phyloP scores from a whole-genome alignment of 129 eudicot species.

The Tanacetum coccineum region DNA sequence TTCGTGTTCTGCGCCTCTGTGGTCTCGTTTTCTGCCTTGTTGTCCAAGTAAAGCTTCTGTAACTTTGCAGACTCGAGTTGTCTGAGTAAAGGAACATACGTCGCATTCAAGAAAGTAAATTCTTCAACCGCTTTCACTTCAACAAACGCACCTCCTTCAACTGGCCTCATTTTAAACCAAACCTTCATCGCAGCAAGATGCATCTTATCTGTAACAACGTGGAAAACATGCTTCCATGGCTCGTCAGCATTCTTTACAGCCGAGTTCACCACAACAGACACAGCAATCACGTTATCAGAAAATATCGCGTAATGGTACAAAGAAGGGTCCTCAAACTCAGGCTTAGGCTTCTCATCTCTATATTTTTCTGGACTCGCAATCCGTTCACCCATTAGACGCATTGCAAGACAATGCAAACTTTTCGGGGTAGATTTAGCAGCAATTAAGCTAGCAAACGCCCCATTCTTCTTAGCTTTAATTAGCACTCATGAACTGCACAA shows the following conservation, averaged over 20 bases:
- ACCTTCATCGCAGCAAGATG: slow-evolving; percentile 89
- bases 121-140: slow-evolving; percentile 76
- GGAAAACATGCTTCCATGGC: slow-evolving; percentile 88
- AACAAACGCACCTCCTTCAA: slow-evolving; percentile 74
- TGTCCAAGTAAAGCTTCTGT: slow-evolving; percentile 58
- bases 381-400: slow-evolving; percentile 92
- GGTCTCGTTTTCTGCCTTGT: slow-evolving; percentile 61
- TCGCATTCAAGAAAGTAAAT: slow-evolving; percentile 58
- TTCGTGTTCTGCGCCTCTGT: slow-evolving; percentile 56
- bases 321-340: slow-evolving; percentile 83
- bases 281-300: slow-evolving; percentile 92
- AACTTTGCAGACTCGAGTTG: slow-evolving; percentile 59
- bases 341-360: slow-evolving; percentile 67
- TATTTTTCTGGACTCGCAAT: slow-evolving; percentile 80
- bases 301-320: slow-evolving; percentile 86
- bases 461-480: slow-evolving; percentile 75
- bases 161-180: slow-evolving; percentile 86
- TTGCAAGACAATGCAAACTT: slow-evolving; percentile 95
- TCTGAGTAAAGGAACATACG: slow-evolving; percentile 74
- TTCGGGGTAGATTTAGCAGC: slow-evolving; percentile 92
- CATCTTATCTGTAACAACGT: slow-evolving; percentile 81
- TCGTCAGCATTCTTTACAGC: slow-evolving; percentile 73
- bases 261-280: slow-evolving; percentile 87
- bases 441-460: slow-evolving; percentile 74
- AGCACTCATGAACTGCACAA: slow-evolving; percentile 83